phyloP scores from a whole-genome alignment of 1,284 basidiomycete genomes.

The Agroathelia rolfsii region DNA sequence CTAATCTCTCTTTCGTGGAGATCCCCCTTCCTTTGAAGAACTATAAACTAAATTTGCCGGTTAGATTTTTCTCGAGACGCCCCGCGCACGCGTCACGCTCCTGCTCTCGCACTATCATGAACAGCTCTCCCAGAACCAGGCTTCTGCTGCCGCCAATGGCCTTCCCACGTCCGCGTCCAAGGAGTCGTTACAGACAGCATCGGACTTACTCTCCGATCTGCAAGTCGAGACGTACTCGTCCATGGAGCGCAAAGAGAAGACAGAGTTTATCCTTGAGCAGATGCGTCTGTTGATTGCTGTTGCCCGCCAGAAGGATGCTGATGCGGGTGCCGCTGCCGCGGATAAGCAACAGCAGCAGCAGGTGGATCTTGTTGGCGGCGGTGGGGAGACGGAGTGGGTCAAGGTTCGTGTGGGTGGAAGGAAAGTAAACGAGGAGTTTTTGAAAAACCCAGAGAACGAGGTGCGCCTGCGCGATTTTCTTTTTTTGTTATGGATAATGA shows the following conservation, averaged over 20 bases:
- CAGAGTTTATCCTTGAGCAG: conserved; percentile 96
- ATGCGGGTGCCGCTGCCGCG: conserved; percentile 35
- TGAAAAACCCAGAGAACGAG: conserved; percentile 84
- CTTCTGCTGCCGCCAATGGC: conserved; percentile 32
- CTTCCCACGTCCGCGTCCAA: conserved; percentile 41
- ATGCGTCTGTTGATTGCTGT: conserved; percentile 81
- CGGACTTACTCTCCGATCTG: conserved; percentile 86
- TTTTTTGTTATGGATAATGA: neutral
- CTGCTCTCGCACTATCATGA: conserved; percentile 81
- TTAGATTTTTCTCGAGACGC: conserved; percentile 95
- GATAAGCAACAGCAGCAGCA: too few relatives aligned
- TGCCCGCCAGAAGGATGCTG: conserved; percentile 59
- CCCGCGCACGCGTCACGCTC: conserved; percentile 87
- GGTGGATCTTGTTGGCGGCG: too few relatives aligned
- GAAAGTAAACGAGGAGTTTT: conserved; percentile 91
- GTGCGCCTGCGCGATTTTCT: conserved; percentile 39
- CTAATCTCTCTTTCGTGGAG: neutral
- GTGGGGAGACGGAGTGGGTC: conserved; percentile 81
- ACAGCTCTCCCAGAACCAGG: conserved; percentile 35
- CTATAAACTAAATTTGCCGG: conserved; percentile 5
- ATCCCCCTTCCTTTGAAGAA: too few relatives aligned
- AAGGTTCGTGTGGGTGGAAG: conserved; percentile 86
- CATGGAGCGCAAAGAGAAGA: conserved; percentile 97
- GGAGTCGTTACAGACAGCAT: conserved; percentile 71
- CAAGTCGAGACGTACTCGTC: conserved; percentile 99